Base-by-base conservation (phyloP, 2,329 filamentous ascomycete genomes). In the Colletotrichum acutatum region DNA sequence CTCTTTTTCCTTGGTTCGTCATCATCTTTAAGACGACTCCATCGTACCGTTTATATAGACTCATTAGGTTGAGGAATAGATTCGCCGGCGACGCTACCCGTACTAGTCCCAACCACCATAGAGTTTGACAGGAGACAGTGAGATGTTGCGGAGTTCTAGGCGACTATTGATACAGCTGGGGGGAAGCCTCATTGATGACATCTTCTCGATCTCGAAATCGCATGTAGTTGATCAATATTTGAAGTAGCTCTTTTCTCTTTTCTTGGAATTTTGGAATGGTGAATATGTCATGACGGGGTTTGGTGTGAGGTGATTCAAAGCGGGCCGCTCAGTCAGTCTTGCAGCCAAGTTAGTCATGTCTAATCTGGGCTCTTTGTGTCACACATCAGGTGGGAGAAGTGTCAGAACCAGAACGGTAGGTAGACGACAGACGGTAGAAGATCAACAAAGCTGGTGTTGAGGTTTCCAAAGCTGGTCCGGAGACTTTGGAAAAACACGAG, bases 251-350 rank as follows among this genome's bases (percentile, higher is more conserved):
- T 32, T 34, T 14, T n/a, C 53, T 14, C 11, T 9, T 32, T 52
- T 22, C 52, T 28, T 60, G 66, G 56, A 72, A 70, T 54, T 42
- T 52, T 59, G 32, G 2, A 34, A 46, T 65, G 60, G 56, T 28
- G 66, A 49, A 34, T 5, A 30, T 58, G 22, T 64, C 46, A 54
- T 28, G 32, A 46, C 56, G 54, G 66, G 53, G 60, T 4, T 7
- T 49, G 32, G 11, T 30, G 30, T 46, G 42, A 3, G 5, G 42
- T 49, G 42, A 3, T 49, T 49, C 11, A 4, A n/a, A 11, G 19
- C 19, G 19, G 42, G 42, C 42, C 4, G 42, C 42, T 22, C 19
- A 49, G 42, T 61, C 62, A 30, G 30, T 54, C n/a, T 30, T 30
- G 49, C 49, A 46, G 59, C 9, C 56, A 19, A 26, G n/a, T 57